A percentile compares a stretch with the other conserved stretches of the same genome.
These are phyloP conservation scores for Blastocystis sp. DNA, from an alignment of 352 stramenopile genomes.

Conservation along the genomic window DNA sequence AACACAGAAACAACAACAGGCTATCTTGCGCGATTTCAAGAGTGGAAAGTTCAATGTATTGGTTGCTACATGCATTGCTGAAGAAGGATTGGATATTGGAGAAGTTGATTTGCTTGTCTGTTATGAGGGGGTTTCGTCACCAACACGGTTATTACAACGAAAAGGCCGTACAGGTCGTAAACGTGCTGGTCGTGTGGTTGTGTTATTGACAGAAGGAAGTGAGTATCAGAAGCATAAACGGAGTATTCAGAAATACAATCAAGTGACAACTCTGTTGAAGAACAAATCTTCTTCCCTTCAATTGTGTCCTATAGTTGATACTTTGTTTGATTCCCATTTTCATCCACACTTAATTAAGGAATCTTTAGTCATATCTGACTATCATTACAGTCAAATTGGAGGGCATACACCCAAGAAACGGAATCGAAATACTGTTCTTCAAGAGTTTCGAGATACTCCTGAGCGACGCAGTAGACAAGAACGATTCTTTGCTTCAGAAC, in stretches of 20 bases:
- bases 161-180: slow-evolving; percentile 90
- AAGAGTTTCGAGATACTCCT: not conserved
- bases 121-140: slow-evolving; percentile 83
- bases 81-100: slow-evolving; percentile 88
- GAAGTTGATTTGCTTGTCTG: slow-evolving; percentile 86
- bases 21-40: slow-evolving; percentile 82
- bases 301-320: not conserved
- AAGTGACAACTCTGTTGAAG: slow-evolving; percentile 2
- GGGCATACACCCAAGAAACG: slow-evolving; percentile 49
- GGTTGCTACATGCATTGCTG: slow-evolving; percentile 86
- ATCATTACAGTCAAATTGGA: slow-evolving; percentile 51
- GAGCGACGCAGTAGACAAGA: not conserved
- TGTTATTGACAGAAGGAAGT: slow-evolving; percentile 78
- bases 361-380: slow-evolving; percentile 25
- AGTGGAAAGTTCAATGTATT: slow-evolving; percentile 80
- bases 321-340: not conserved
- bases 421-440: not conserved
- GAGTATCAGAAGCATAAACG: slow-evolving; percentile 74
- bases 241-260: slow-evolving; percentile 58
- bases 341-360: not conserved
- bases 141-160: slow-evolving; percentile 84
- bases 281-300: not conserved
- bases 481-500: not conserved
- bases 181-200: slow-evolving; percentile 79
- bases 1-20: slow-evolving; percentile 87